A percentile compares a stretch with the other conserved stretches of the same genome.
phyloP scores from a whole-genome alignment of 177 flowering plant species.

The Vitis hybrid region DNA sequence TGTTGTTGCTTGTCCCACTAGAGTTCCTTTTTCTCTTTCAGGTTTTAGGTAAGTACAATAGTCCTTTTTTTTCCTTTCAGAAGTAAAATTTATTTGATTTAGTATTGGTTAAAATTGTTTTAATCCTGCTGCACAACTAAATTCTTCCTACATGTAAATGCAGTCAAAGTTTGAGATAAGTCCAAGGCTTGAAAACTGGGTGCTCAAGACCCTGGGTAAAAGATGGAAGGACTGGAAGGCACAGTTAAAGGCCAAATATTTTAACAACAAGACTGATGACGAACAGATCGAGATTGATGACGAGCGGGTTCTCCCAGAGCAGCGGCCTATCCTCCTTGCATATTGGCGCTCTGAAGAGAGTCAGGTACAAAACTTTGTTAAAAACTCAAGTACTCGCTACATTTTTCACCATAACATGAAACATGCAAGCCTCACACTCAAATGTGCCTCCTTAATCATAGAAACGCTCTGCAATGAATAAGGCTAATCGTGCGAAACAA shows the following conservation, averaged over 20 bases:
- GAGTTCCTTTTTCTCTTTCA: too few species aligned
- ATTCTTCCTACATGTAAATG: not conserved
- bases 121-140: too few species aligned
- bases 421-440: not conserved
- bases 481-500: conserved; percentile 16
- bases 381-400: not conserved
- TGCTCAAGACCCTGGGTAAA: conserved; percentile 14
- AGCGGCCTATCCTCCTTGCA: conserved; percentile 23
- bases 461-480: conserved; percentile 21
- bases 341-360: conserved; percentile 25
- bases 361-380: conserved; percentile 9
- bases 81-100: too few species aligned
- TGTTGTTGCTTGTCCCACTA: too few species aligned
- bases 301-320: conserved; percentile 22
- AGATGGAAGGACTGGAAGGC: conserved; percentile 30
- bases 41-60: too few species aligned
- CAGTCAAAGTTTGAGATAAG: conserved; percentile 26
- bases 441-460: not conserved
- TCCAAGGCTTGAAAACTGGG: conserved; percentile 20
- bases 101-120: too few species aligned
- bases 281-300: conserved; percentile 20
- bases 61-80: too few species aligned
- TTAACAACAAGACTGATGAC: conserved; percentile 16
- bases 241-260: conserved; percentile 20
- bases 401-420: not conserved